Evolutionary conservation across 495 filamentous ascomycete species (phyloP), one percentile per base, ranked within the genome.

Genomic region (Xanthoparmelia taractica): DNA sequence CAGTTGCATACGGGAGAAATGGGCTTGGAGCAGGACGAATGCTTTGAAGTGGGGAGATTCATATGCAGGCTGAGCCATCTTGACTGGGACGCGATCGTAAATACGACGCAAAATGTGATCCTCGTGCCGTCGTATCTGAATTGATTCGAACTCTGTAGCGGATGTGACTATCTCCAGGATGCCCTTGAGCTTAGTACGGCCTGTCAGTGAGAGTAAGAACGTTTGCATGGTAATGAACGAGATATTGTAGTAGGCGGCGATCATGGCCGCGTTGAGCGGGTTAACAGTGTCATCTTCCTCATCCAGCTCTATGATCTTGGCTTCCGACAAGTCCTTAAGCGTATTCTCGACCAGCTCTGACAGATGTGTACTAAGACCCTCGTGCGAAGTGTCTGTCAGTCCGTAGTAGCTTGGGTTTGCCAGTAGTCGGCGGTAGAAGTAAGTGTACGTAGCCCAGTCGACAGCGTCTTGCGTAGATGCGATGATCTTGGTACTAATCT

Each of bases 171-270:
- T 97, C 73, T 99, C 94, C 58, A 99, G 77, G 38, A 99, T 94
- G 47, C 89, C 90, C 79, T 97, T 97, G 63, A 97, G 83, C 76
- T 96, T 97, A 6, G 91, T 96, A 62, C 87, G 88, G 48, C 83
- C 85, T 3, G 82, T 91, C 36, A 99, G 79, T 29, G 95, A 97
- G n/a, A 97, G 80, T n/a, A 97, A 78, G 82, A 97, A 96, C 7
- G 95, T 99, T 76, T 99, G 92, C 94, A 97, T 97, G 29, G 94
- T 99, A 74, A 96, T 88, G 77, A 97, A 96, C 23, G 95, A 97
- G 65, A 99, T 96, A 73, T 97, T 97, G 82, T 97, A 99, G 77
- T 97, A 97, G 4, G 94, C 91, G 10, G 90, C 92, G 71, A 99
- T 97, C 90, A 95, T 96, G 43, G 93, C 93, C 1, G 94, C 88